A percentile compares a stretch with the other conserved stretches of the same genome.
Conservation (phyloP, 352 stramenopile species). For the Plasmopara viticola region DNA sequence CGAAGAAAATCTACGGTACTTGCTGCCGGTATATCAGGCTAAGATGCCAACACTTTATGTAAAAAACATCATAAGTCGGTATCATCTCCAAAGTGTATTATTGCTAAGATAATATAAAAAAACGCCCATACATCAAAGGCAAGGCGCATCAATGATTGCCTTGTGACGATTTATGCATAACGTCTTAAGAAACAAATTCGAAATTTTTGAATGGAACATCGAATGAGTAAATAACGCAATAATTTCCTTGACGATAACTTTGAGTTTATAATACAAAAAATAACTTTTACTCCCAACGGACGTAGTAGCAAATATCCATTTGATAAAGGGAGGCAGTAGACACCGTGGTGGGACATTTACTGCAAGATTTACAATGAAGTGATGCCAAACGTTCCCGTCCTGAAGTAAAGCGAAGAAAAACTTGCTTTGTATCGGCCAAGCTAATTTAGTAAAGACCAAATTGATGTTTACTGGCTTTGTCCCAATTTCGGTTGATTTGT, state of each 20-base stretch:
- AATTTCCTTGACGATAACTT: neutral
- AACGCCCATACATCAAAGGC: neutral
- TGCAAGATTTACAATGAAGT: neutral
- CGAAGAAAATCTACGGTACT: too few species aligned
- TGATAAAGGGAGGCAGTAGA: neutral
- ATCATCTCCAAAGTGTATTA: neutral
- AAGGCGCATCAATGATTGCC: slow-evolving; percentile 3
- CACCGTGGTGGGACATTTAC: neutral
- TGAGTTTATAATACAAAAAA: neutral
- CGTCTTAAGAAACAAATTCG: slow-evolving; percentile 1
- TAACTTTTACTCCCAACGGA: neutral
- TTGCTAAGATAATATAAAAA: neutral
- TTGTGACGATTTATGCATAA: slow-evolving; percentile 13
- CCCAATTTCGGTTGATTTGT: slow-evolving; percentile 5
- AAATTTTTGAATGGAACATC: slow-evolving; percentile 6
- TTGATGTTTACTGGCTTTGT: neutral
- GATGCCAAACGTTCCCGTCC: neutral
- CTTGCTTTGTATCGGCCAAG: slow-evolving; percentile 8
- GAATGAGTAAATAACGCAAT: neutral
- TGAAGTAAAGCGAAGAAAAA: neutral
- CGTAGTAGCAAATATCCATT: neutral
- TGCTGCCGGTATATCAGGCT: too few species aligned
- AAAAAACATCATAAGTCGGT: too few species aligned
- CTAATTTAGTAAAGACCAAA: slow-evolving; percentile 1
- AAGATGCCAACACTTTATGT: too few species aligned